Base-by-base conservation (phyloP, 2,329 filamentous ascomycete species). In the Clonostachys solani region DNA sequence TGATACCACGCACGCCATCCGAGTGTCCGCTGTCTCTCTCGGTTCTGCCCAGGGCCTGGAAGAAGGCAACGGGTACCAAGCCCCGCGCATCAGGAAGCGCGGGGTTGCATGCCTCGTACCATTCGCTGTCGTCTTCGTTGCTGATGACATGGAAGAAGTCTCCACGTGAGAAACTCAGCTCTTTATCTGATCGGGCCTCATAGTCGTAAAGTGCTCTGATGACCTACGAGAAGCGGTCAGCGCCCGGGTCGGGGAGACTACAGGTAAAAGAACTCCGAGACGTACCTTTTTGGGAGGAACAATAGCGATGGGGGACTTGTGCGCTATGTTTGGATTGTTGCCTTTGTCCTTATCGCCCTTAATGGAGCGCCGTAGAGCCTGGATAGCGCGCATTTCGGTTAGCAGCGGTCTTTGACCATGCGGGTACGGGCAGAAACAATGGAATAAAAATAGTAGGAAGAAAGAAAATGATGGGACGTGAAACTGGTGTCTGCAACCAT, bases 41-140 rank as follows among this genome's bases (percentile, higher is more conserved):
- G 54, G 88, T 95, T 71, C 94, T 92, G 54, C 91, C 92, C 43
- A 99, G 81, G 37, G 86, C 81, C 66, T 97, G 91, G 68, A 99
- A 99, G 71, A 91, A 96, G 49, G 86, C 83, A 49, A 96, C 94
- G 8, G 94, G 94, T 41, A 99, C 94, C 50, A 99, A 80, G 51
- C 94, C 94, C 55, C 91, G 84, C 44, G 90, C 89, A 68, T 87
- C 87, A 60, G 88, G 90, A 54, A 96, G 77, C 44, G 88, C 81
- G 50, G 94, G 94, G 64, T 99, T 99, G 77, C 91, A 97, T 47
- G 92, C 94, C 71, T 97, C 94, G 77, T 96, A 99, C 92, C 94
- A 99, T 64, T 96, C 90, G 38, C 75, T 73, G 65, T 97, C 92
- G 75, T 96, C 86, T 72, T 97, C 94, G 66, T 92, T 87, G 60